These are phyloP conservation scores for Umbellularia californica DNA, from an alignment of 164 flowering plant species.

Conservation along the genomic window DNA sequence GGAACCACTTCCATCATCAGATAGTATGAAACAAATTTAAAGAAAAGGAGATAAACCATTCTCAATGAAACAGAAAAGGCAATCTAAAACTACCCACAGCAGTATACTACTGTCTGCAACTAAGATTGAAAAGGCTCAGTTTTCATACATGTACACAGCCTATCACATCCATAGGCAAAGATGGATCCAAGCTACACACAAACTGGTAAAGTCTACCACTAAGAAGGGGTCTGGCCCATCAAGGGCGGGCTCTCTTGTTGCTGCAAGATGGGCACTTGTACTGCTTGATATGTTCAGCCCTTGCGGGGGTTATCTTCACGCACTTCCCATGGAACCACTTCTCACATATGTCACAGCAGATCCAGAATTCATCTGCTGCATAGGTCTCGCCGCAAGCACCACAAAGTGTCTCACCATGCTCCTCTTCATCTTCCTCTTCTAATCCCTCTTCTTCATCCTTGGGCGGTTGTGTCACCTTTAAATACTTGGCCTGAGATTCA, in stretches of 20 bases:
- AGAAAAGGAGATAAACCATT: no score
- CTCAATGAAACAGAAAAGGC: no score
- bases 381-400: slow-evolving; percentile 81
- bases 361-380: slow-evolving; percentile 80
- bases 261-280: slow-evolving; percentile 49
- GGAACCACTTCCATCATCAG: no score
- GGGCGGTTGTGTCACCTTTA: slow-evolving; percentile 26
- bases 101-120: no score
- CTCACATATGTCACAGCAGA: slow-evolving; percentile 83
- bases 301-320: slow-evolving; percentile 66
- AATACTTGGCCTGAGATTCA: slow-evolving; percentile 41
- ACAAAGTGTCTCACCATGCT: slow-evolving; percentile 74
- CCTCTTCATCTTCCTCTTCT: slow-evolving; percentile 64
- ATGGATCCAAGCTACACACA: no score
- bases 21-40: no score
- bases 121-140: no score
- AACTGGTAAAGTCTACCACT: neutral
- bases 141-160: no score
- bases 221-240: slow-evolving; percentile 4
- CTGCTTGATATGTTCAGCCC: slow-evolving; percentile 62
- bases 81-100: no score
- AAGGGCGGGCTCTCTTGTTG: slow-evolving; percentile 28
- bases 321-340: slow-evolving; percentile 91
- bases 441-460: slow-evolving; percentile 59
- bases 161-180: no score